phyloP scores from a whole-genome alignment of 148 eudicot species.

The Rhododendron griersonianum region DNA sequence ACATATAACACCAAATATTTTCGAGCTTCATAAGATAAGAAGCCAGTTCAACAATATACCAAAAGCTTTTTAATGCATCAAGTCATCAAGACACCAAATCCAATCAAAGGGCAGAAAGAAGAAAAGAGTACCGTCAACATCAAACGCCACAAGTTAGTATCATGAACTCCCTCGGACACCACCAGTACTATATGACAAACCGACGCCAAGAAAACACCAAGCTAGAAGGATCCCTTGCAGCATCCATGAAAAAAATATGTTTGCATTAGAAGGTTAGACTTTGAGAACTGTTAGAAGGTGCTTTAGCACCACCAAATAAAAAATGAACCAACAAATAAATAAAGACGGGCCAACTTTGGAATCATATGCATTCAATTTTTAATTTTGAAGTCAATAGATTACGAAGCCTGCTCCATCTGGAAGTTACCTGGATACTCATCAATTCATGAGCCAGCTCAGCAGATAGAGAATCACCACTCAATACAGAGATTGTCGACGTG shows the following conservation, averaged over 20 bases:
- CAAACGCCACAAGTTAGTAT: slow-evolving; percentile 71
- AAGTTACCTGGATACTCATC: slow-evolving; percentile 79
- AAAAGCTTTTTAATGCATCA: neutral
- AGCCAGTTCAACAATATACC: neutral
- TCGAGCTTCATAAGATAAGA: slow-evolving; percentile 1
- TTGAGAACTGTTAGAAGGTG: neutral
- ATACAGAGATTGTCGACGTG: slow-evolving; percentile 56
- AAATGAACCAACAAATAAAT: neutral
- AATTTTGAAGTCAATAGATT: neutral
- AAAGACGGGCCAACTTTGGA: neutral
- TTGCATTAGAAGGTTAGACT: slow-evolving; percentile 13
- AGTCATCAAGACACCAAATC: neutral
- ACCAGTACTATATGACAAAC: slow-evolving; percentile 81
- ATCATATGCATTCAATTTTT: neutral
- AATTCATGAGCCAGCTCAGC: slow-evolving; percentile 86
- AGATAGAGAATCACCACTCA: slow-evolving; percentile 67
- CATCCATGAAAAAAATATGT: slow-evolving; percentile 27
- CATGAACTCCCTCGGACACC: slow-evolving; percentile 84
- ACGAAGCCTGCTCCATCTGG: neutral
- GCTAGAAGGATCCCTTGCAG: slow-evolving; percentile 84
- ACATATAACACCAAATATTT: neutral
- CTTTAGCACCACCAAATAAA: slow-evolving; percentile 1
- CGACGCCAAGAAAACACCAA: slow-evolving; percentile 85
- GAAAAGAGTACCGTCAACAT: slow-evolving; percentile 68
- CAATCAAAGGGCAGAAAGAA: slow-evolving; percentile 4